Conservation (phyloP, 805 yeast species). For the Torulaspora franciscae region DNA sequence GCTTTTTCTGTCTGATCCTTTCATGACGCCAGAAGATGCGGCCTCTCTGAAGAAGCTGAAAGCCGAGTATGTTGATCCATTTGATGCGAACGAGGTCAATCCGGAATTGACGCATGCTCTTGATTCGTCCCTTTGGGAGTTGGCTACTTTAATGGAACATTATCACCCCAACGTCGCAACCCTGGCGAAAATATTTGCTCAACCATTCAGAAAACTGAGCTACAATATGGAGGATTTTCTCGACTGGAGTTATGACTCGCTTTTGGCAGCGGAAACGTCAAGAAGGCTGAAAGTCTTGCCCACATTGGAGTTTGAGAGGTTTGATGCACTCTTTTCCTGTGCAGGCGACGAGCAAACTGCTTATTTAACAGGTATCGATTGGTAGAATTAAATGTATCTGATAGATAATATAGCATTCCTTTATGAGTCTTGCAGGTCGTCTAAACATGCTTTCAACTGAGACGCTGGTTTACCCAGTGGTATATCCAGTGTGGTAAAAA, state of each 20-base stretch:
- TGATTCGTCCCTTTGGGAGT: conserved; percentile 87
- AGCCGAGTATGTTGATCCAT: conserved; percentile 55
- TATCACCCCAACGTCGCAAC: conserved; percentile 96
- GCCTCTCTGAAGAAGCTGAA: conserved; percentile 19
- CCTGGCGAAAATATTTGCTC: conserved; percentile 78
- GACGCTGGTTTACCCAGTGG: too few species aligned
- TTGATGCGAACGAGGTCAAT: conserved; percentile 54
- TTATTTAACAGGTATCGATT: conserved; percentile 25
- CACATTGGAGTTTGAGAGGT: conserved; percentile 65
- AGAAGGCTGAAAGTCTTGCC: conserved; percentile 68
- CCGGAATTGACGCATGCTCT: conserved; percentile 79
- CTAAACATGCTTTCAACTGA: too few species aligned
- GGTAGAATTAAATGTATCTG: conserved; percentile 16
- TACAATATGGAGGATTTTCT: conserved; percentile 92
- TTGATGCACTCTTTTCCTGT: conserved; percentile 18
- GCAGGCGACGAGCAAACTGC: conserved; percentile 7
- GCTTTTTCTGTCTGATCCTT: conserved; percentile 27
- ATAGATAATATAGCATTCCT: not conserved
- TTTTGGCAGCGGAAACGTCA: conserved; percentile 57
- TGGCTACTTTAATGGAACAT: conserved; percentile 71
- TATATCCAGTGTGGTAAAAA: too few species aligned
- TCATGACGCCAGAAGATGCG: conserved; percentile 28
- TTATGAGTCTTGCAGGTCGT: too few species aligned
- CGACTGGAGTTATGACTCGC: conserved; percentile 76
- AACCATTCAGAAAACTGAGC: conserved; percentile 81